Evolutionary conservation across 108 stramenopile genomes (phyloP).

Genomic region (Cyclotella atomus): DNA sequence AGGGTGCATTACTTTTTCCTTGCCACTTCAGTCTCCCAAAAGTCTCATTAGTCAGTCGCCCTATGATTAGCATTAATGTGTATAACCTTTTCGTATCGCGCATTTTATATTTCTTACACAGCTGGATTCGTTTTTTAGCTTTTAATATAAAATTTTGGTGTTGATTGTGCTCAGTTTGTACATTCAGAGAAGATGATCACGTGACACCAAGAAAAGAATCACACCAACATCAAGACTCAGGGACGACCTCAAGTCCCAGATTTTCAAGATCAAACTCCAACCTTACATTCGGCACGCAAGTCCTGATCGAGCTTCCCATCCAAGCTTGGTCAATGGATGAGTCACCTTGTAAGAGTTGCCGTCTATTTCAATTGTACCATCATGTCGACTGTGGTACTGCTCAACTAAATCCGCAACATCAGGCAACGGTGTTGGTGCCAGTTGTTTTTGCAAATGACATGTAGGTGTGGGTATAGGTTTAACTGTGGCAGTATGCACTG

Average conservation of each 20-base stretch:
- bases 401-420: slow-evolving; percentile 48
- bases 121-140: no score
- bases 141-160: no score
- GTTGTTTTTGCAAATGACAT: not conserved
- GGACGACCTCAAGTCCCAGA: no score
- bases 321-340: slow-evolving; percentile 72
- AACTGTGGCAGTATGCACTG: slow-evolving; percentile 47
- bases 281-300: no score
- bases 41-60: not conserved
- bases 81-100: not conserved
- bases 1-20: not conserved
- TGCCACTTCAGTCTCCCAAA: not conserved
- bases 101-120: no score
- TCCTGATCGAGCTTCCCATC: slow-evolving; percentile 51
- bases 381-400: slow-evolving; percentile 52
- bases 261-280: no score
- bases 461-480: not conserved
- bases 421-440: slow-evolving; percentile 58
- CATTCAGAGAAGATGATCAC: no score
- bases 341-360: slow-evolving; percentile 69
- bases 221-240: no score
- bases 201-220: no score
- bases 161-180: no score
- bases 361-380: slow-evolving; percentile 55
- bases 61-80: not conserved